Evolutionary conservation across 106 monocot species (phyloP).

Genomic region (Dendrobium catenatum): DNA sequence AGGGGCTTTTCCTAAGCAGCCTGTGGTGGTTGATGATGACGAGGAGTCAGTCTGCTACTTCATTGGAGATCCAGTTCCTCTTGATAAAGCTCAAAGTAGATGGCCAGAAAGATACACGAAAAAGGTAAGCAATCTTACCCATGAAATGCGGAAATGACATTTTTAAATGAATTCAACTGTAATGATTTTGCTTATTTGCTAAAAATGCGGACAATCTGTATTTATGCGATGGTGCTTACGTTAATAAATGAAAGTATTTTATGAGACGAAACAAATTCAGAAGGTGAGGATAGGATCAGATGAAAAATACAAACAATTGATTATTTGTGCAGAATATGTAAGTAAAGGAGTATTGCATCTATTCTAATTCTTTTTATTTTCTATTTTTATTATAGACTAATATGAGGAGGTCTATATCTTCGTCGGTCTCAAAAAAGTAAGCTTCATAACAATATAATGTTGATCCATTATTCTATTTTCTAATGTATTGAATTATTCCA

Average conservation of each 20-base stretch:
- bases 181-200: too few relatives aligned
- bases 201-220: too few relatives aligned
- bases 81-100: constrained; percentile 25
- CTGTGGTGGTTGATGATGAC: background rate
- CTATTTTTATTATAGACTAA: background rate
- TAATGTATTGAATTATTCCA: too few relatives aligned
- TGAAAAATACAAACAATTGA: too few relatives aligned
- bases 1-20: background rate
- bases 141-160: too few relatives aligned
- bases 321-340: too few relatives aligned
- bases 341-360: background rate
- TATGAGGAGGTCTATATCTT: background rate
- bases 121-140: constrained; percentile 11
- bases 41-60: constrained; percentile 26
- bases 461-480: background rate
- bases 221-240: too few relatives aligned
- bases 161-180: too few relatives aligned
- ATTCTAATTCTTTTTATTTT: background rate
- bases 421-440: background rate
- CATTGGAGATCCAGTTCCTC: constrained; percentile 37
- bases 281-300: too few relatives aligned
- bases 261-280: too few relatives aligned
- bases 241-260: too few relatives aligned
- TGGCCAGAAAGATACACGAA: constrained; percentile 57
- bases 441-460: background rate